Evolutionary conservation across 1,139 yeast genomes (phyloP).

Genomic region (Taphrina confusa): DNA sequence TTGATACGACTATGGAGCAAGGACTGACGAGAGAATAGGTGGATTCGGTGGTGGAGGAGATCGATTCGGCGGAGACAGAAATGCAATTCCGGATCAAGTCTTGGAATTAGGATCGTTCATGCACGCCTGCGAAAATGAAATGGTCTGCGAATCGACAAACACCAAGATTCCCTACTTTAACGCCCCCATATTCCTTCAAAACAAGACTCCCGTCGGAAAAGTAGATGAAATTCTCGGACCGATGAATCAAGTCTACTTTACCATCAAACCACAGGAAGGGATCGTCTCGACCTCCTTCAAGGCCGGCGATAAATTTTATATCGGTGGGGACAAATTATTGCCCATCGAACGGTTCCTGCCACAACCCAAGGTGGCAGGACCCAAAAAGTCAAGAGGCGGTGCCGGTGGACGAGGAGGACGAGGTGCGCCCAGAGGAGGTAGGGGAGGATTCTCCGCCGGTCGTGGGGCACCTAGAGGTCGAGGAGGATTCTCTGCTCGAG

Average conservation of each 20-base stretch:
- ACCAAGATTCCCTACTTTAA: constrained; percentile 95
- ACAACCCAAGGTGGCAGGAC: constrained; percentile 56
- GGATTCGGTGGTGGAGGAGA: constrained; percentile 34
- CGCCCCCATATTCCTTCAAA: constrained; percentile 96
- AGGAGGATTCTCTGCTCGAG: constrained; percentile 48
- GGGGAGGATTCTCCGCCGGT: constrained; percentile 47
- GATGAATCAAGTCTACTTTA: constrained; percentile 92
- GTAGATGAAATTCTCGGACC: constrained; percentile 99
- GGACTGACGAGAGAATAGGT: constrained; percentile 5
- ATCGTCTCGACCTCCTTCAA: constrained; percentile 91
- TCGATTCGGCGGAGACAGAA: constrained; percentile 30
- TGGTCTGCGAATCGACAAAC: constrained; percentile 92
- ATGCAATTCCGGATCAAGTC: constrained; percentile 36
- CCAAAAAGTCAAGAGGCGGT: constrained; percentile 53
- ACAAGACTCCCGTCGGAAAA: constrained; percentile 89
- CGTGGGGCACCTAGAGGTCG: constrained; percentile 48
- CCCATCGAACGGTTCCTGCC: constrained; percentile 78
- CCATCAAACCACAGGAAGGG: constrained; percentile 94
- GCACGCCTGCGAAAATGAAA: constrained; percentile 95
- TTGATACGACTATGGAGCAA: not conserved
- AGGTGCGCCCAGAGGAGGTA: constrained; percentile 50
- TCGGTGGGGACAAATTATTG: constrained; percentile 90
- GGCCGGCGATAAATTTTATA: constrained; percentile 92
- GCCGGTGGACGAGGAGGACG: constrained; percentile 55
- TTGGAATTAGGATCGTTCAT: constrained; percentile 91